Percentiles rank a stretch among this genome's conserved stretches.
phyloP scores from a whole-genome alignment of 2,329 filamentous ascomycete genomes.

The Magnaporthiopsis poae region DNA sequence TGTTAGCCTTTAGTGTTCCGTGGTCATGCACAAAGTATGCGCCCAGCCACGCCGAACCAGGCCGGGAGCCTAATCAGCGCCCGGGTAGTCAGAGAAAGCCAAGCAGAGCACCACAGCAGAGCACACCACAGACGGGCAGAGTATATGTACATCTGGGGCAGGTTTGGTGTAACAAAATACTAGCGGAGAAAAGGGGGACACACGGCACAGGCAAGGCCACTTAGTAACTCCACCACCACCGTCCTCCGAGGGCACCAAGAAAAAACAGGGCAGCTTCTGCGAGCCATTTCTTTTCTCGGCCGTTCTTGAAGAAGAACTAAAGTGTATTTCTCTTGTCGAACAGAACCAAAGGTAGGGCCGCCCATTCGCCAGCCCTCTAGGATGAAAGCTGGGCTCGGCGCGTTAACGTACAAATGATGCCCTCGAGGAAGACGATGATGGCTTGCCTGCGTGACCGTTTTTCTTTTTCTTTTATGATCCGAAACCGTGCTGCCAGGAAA shows the following conservation, averaged over 20 bases:
- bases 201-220: constrained; percentile 2
- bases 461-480: constrained; percentile 6
- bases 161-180: neutral
- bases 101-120: neutral
- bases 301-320: constrained; percentile 7
- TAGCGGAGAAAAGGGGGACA: constrained; percentile 1
- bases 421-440: constrained; percentile 59
- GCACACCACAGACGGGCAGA: neutral
- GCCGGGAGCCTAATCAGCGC: neutral
- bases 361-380: neutral
- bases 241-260: constrained; percentile 38
- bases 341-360: constrained; percentile 2
- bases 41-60: neutral
- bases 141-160: constrained; percentile 33
- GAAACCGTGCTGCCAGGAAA: constrained; percentile 17
- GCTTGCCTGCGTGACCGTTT: constrained; percentile 49
- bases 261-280: neutral
- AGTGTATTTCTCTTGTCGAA: constrained; percentile 8
- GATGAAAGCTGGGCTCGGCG: constrained; percentile 21
- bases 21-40: neutral
- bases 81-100: constrained; percentile 2
- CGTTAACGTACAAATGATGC: constrained; percentile 57
- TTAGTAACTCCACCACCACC: constrained; percentile 40
- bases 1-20: constrained; percentile 30
- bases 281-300: neutral